These are phyloP conservation scores for Microstegium vimineum DNA, from an alignment of 176 grass and related monocot species.

Conservation along the genomic window DNA sequence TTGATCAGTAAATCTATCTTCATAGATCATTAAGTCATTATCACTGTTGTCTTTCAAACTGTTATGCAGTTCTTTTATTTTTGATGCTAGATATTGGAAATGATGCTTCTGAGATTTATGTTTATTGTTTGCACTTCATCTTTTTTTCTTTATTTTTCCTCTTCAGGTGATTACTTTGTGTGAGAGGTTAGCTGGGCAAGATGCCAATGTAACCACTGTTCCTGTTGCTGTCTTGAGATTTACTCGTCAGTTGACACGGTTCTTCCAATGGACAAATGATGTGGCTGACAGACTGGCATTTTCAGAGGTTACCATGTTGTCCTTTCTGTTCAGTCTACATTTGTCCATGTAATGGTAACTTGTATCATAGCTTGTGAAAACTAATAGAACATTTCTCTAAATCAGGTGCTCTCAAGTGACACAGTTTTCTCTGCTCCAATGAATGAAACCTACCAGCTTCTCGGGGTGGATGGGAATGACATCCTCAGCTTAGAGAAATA, in stretches of 20 bases:
- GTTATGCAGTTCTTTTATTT: too few relatives aligned
- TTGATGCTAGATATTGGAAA: neutral
- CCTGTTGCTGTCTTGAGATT: slow-evolving; percentile 93
- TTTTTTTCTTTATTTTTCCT: slow-evolving; percentile 23
- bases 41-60: slow-evolving; percentile 6
- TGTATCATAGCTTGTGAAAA: slow-evolving; percentile 7
- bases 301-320: slow-evolving; percentile 59
- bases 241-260: slow-evolving; percentile 89
- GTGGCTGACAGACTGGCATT: slow-evolving; percentile 96
- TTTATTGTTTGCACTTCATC: neutral
- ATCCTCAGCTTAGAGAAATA: slow-evolving; percentile 89
- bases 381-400: slow-evolving; percentile 34
- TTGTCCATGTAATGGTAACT: slow-evolving; percentile 14
- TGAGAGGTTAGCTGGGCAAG: slow-evolving; percentile 93
- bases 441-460: slow-evolving; percentile 79
- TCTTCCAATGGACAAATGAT: slow-evolving; percentile 98
- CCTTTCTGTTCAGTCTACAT: slow-evolving; percentile 14
- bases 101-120: slow-evolving; percentile 18
- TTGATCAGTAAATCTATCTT: slow-evolving; percentile 7
- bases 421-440: slow-evolving; percentile 94
- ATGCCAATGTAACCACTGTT: slow-evolving; percentile 95
- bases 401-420: slow-evolving; percentile 89
- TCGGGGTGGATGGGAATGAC: slow-evolving; percentile 88
- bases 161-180: slow-evolving; percentile 92
- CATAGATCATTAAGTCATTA: neutral